A percentile compares a stretch with the other conserved stretches of the same genome.
Conservation (phyloP, 2,329 filamentous ascomycete species). For the Monosporascus sp. region DNA sequence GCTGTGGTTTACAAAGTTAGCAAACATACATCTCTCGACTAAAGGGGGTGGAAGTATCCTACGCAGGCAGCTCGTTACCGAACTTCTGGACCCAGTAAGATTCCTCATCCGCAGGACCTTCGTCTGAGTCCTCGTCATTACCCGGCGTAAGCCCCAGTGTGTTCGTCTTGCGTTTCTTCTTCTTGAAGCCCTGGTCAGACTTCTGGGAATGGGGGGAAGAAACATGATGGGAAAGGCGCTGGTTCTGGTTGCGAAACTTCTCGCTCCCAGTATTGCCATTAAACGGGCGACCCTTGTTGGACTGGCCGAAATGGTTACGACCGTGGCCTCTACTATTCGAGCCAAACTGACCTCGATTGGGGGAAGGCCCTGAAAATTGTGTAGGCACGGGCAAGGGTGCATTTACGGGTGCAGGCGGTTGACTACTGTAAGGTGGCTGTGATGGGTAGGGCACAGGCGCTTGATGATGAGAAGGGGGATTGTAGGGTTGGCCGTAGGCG, state of each 20-base stretch:
- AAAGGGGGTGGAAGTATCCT: slow-evolving; percentile 27
- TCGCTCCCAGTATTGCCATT: slow-evolving; percentile 37
- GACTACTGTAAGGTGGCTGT: slow-evolving; percentile 26
- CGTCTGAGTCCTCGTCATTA: slow-evolving; percentile 58
- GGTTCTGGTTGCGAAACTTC: slow-evolving; percentile 32
- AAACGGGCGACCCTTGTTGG: slow-evolving; percentile 31
- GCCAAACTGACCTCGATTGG: slow-evolving; percentile 28
- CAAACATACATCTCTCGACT: neutral
- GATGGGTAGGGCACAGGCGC: slow-evolving; percentile 24
- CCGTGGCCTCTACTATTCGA: slow-evolving; percentile 37
- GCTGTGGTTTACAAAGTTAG: slow-evolving; percentile 26
- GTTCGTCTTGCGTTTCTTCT: slow-evolving; percentile 68
- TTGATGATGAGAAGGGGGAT: slow-evolving; percentile 35
- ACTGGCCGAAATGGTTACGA: slow-evolving; percentile 27
- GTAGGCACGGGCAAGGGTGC: slow-evolving; percentile 17
- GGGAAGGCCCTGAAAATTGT: slow-evolving; percentile 26
- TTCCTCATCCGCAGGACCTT: slow-evolving; percentile 69
- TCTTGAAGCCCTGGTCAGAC: slow-evolving; percentile 52
- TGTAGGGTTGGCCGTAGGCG: slow-evolving; percentile 35
- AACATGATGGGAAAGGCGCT: slow-evolving; percentile 21
- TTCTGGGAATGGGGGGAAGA: slow-evolving; percentile 39
- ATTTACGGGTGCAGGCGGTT: slow-evolving; percentile 31
- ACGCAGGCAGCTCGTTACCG: slow-evolving; percentile 51
- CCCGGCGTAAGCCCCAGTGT: slow-evolving; percentile 67
- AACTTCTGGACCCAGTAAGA: slow-evolving; percentile 49